Conservation (phyloP, 331 rosid species). For the Dryas integrifolia region DNA sequence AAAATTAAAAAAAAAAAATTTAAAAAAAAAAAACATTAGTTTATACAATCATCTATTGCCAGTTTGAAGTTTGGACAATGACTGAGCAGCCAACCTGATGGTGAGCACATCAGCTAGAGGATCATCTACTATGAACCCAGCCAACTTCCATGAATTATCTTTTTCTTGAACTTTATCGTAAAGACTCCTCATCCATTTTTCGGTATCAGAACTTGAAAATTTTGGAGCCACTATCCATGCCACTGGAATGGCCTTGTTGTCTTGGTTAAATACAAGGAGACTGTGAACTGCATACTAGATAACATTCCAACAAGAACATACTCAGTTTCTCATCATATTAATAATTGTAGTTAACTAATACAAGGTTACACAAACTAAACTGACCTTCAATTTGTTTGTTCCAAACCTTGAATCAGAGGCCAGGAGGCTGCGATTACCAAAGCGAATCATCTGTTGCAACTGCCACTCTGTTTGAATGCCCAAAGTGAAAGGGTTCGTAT, state of each 20-base stretch:
- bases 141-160: constrained; percentile 83
- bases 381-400: constrained; percentile 81
- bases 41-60: not conserved
- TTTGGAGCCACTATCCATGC: constrained; percentile 88
- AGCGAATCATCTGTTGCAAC: constrained; percentile 88
- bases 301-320: constrained; percentile 30
- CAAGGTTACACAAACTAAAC: constrained; percentile 16
- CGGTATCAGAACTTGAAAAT: constrained; percentile 52
- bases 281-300: constrained; percentile 77
- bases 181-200: constrained; percentile 96
- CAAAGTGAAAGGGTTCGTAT: constrained; percentile 66
- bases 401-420: constrained; percentile 90
- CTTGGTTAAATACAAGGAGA: constrained; percentile 86
- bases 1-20: not conserved
- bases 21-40: constrained; percentile 1
- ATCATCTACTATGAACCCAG: constrained; percentile 88
- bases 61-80: constrained; percentile 14
- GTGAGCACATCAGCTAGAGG: constrained; percentile 64
- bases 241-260: constrained; percentile 85
- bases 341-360: constrained; percentile 11
- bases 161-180: constrained; percentile 71
- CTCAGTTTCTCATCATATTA: constrained; percentile 36
- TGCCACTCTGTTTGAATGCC: constrained; percentile 99
- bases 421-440: constrained; percentile 72
- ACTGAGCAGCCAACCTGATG: constrained; percentile 59